Conservation (phyloP, 169 alveolate species). For the Cryptosporidium muris region DNA sequence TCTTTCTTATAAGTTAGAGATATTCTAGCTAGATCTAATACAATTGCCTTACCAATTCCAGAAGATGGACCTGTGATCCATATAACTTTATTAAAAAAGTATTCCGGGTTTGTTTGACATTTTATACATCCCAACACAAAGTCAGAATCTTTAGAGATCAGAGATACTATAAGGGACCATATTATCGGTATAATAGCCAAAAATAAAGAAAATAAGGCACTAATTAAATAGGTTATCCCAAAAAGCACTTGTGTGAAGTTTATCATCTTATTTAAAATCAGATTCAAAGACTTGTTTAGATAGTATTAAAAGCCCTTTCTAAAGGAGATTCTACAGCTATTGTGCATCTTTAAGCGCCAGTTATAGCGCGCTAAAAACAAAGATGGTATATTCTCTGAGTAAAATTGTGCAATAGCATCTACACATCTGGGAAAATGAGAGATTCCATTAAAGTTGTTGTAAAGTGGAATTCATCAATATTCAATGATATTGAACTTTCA, state of each 20-base stretch:
- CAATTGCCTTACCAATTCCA: conserved; percentile 56
- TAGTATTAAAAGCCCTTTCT: too few relatives aligned
- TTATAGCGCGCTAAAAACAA: background rate
- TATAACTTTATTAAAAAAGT: conserved; percentile 37
- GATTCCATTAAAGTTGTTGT: conserved; percentile 71
- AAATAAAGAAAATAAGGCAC: conserved; percentile 12
- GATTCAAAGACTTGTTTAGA: background rate
- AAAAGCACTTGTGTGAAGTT: background rate
- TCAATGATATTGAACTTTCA: conserved; percentile 74
- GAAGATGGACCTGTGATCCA: conserved; percentile 70
- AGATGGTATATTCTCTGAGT: conserved; percentile 26
- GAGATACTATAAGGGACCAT: conserved; percentile 41
- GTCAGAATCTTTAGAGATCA: conserved; percentile 48
- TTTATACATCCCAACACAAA: conserved; percentile 49
- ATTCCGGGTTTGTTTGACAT: conserved; percentile 18
- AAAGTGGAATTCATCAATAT: conserved; percentile 74
- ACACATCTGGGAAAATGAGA: conserved; percentile 1
- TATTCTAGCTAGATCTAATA: conserved; percentile 16
- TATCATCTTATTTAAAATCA: background rate
- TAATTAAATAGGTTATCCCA: background rate
- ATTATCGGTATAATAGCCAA: conserved; percentile 12
- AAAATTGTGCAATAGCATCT: background rate
- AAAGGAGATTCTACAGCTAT: too few relatives aligned
- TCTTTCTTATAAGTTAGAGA: conserved; percentile 4
- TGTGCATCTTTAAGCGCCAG: too few relatives aligned